These are phyloP conservation scores for Phaffia australis DNA, from an alignment of 768 basidiomycete species.

Conservation along the genomic window DNA sequence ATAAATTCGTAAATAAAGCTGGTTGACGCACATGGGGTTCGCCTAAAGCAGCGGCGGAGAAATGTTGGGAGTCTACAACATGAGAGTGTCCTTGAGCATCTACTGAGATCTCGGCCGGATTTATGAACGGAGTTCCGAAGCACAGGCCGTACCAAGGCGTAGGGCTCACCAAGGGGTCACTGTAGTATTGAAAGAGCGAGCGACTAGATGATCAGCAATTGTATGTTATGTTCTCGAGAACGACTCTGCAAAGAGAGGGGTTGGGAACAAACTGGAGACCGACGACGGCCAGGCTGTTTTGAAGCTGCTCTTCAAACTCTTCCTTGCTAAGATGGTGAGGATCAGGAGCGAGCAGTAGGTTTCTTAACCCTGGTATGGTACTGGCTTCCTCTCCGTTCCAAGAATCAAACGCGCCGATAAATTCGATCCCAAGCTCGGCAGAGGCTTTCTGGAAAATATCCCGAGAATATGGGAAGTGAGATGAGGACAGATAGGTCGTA, in stretches of 20 bases:
- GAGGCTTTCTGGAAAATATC: conserved; percentile 9
- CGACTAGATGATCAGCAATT: neutral
- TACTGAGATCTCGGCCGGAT: conserved; percentile 1
- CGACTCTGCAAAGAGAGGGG: neutral
- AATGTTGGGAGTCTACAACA: neutral
- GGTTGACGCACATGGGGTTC: conserved; percentile 5
- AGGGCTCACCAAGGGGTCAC: neutral
- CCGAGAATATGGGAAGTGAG: conserved; percentile 7
- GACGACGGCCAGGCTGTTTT: conserved; percentile 8
- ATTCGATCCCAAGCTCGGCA: conserved; percentile 3
- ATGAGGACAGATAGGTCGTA: neutral
- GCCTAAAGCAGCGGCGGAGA: neutral
- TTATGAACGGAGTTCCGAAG: conserved; percentile 10
- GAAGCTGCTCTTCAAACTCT: conserved; percentile 3
- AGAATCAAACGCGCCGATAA: conserved; percentile 6
- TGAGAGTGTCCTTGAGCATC: neutral
- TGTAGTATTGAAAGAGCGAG: neutral
- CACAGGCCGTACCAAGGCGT: conserved; percentile 9
- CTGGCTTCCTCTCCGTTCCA: neutral
- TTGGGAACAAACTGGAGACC: neutral
- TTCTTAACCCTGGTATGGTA: neutral
- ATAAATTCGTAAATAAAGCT: too few species aligned
- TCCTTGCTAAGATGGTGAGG: neutral
- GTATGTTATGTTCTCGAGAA: neutral
- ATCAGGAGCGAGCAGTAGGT: neutral